Conservation (phyloP, 2,329 filamentous ascomycete genomes). For the Byssochlamys sp. region DNA sequence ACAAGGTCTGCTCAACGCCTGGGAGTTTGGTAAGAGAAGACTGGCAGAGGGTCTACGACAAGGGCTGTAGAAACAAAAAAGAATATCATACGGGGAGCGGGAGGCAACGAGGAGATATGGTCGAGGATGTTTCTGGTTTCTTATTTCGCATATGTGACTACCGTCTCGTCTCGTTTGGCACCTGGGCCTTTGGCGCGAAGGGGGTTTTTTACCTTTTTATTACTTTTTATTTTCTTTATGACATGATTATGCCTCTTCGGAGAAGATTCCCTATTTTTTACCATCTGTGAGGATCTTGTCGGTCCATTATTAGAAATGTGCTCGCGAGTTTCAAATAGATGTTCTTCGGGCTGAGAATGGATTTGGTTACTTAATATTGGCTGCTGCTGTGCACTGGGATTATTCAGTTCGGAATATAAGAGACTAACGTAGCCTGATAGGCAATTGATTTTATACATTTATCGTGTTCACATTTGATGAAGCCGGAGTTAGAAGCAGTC, state of each 20-base stretch:
- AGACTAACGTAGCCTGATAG: neutral
- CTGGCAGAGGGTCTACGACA: slow-evolving; percentile 83
- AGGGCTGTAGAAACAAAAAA: slow-evolving; percentile 46
- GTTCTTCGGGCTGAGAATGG: slow-evolving; percentile 7
- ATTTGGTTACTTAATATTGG: neutral
- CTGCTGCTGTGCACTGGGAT: neutral
- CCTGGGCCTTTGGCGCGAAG: neutral
- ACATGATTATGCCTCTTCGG: slow-evolving; percentile 9
- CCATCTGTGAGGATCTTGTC: neutral
- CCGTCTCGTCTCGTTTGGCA: slow-evolving; percentile 2
- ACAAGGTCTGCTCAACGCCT: slow-evolving; percentile 86
- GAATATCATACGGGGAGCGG: too few relatives aligned
- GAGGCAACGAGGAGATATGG: slow-evolving; percentile 24
- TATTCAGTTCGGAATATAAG: slow-evolving; percentile 5
- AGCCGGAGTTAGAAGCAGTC: too few relatives aligned
- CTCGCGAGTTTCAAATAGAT: slow-evolving; percentile 14
- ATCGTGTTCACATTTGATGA: slow-evolving; percentile 3
- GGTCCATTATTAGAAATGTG: neutral
- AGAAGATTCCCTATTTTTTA: neutral
- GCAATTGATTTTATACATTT: too few relatives aligned
- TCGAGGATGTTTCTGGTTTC: slow-evolving; percentile 6
- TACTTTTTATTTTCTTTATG: slow-evolving; percentile 6
- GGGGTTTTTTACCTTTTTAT: slow-evolving; percentile 3
- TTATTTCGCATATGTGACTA: slow-evolving; percentile 11
- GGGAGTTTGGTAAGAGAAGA: slow-evolving; percentile 87